These are phyloP conservation scores for Aspergillus ochraceoroseus DNA, from an alignment of 2,329 filamentous ascomycete species.

Conservation along the genomic window DNA sequence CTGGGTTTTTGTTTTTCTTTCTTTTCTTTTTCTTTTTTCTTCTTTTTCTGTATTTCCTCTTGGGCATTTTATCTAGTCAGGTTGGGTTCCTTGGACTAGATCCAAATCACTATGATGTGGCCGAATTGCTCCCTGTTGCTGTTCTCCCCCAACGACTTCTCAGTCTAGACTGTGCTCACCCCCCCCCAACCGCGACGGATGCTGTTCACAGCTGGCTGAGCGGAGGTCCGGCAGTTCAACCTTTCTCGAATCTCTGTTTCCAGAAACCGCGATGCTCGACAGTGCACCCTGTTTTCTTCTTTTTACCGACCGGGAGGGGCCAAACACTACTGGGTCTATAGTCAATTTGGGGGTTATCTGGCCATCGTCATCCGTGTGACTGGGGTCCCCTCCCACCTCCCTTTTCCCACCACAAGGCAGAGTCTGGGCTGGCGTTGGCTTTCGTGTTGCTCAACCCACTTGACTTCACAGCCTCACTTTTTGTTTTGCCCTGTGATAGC, in stretches of 20 bases:
- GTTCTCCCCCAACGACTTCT: slow-evolving; percentile 6
- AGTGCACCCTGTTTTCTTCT: neutral
- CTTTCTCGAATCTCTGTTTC: slow-evolving; percentile 3
- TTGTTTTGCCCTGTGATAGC: slow-evolving; percentile 18
- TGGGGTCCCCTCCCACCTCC: slow-evolving; percentile 6
- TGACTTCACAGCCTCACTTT: slow-evolving; percentile 12
- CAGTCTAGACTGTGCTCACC: slow-evolving; percentile 18
- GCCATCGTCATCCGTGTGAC: slow-evolving; percentile 11
- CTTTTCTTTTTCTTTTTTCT: neutral
- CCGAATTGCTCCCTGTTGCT: slow-evolving; percentile 14
- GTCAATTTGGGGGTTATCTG: slow-evolving; percentile 4
- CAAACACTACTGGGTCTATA: slow-evolving; percentile 1
- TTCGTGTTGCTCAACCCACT: slow-evolving; percentile 17
- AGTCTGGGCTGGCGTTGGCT: slow-evolving; percentile 13
- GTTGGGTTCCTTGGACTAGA: slow-evolving; percentile 1
- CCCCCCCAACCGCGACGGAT: slow-evolving; percentile 16
- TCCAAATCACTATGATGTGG: slow-evolving; percentile 4
- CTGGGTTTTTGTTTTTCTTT: slow-evolving; percentile 1
- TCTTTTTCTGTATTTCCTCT: neutral
- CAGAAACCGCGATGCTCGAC: slow-evolving; percentile 4
- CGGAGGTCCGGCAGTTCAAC: slow-evolving; percentile 13
- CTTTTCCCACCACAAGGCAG: too few species aligned
- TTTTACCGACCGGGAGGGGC: neutral
- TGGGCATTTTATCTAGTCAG: slow-evolving; percentile 1
- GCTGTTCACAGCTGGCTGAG: slow-evolving; percentile 17